Percentiles rank a stretch among this genome's conserved stretches.
These are phyloP conservation scores for Phialophora macrospora DNA, from an alignment of 2,329 filamentous ascomycete genomes.

Conservation along the genomic window DNA sequence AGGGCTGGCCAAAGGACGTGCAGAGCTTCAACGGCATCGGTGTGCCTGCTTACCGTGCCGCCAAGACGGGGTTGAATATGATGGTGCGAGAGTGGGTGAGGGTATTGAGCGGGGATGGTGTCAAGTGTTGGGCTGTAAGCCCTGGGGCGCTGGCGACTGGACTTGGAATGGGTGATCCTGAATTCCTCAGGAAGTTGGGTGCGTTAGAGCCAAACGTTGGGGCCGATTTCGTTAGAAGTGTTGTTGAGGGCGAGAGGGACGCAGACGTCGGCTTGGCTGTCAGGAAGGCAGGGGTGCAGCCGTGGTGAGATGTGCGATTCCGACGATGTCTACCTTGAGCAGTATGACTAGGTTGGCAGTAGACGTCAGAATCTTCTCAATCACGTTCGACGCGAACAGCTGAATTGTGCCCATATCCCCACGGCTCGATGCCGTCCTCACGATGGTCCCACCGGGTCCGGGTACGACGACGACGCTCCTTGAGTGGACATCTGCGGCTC, in stretches of 20 bases:
- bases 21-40: slow-evolving; percentile 22
- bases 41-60: slow-evolving; percentile 47
- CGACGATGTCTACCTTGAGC: background rate
- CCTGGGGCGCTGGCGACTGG: slow-evolving; percentile 58
- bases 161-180: slow-evolving; percentile 44
- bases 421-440: background rate
- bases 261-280: slow-evolving; percentile 43
- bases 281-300: slow-evolving; percentile 40
- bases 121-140: slow-evolving; percentile 57
- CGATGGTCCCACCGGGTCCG: background rate
- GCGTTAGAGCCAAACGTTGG: slow-evolving; percentile 42
- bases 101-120: slow-evolving; percentile 54
- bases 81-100: slow-evolving; percentile 54
- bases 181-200: slow-evolving; percentile 39
- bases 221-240: slow-evolving; percentile 42
- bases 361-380: background rate
- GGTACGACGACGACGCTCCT: background rate
- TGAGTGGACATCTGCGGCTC: slow-evolving; percentile 22
- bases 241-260: slow-evolving; percentile 42
- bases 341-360: background rate
- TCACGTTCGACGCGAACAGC: background rate
- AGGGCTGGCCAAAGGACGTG: slow-evolving; percentile 53
- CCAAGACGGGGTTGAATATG: slow-evolving; percentile 57
- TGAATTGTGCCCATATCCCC: too few species aligned
- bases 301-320: slow-evolving; percentile 18